Conservation (phyloP, 305 asterid genomes). For the Fraxinus velutina region DNA sequence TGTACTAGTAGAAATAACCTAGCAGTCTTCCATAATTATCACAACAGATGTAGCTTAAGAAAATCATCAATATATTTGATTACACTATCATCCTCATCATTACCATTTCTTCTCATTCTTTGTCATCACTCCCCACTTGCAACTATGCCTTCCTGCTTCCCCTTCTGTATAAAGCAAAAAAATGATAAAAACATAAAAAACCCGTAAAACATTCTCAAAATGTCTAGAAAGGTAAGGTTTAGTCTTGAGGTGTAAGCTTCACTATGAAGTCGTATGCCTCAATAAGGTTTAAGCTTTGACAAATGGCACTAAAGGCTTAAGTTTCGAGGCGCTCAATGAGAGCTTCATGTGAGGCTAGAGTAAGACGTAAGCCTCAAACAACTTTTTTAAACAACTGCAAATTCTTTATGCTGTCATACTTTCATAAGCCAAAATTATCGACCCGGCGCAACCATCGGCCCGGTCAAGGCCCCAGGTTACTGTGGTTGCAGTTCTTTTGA, state of each 20-base stretch:
- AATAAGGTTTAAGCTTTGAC: background rate
- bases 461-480: background rate
- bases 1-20: background rate
- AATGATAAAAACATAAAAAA: background rate
- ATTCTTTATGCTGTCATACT: background rate
- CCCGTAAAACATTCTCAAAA: background rate
- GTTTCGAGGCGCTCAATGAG: background rate
- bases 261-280: background rate
- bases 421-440: background rate
- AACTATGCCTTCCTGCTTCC: background rate
- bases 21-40: background rate
- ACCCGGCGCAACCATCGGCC: background rate
- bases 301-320: background rate
- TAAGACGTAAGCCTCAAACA: background rate
- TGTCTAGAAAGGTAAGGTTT: background rate
- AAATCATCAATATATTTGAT: background rate
- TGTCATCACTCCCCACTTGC: background rate
- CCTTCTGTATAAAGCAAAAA: background rate
- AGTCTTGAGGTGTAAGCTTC: background rate
- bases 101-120: background rate
- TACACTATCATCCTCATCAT: background rate
- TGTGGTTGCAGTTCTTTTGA: background rate
- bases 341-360: background rate
- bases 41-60: background rate
- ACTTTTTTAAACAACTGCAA: background rate